Percentiles rank a stretch among this genome's conserved stretches.
phyloP scores from a whole-genome alignment of 805 yeast genomes.

The Candida ficus region DNA sequence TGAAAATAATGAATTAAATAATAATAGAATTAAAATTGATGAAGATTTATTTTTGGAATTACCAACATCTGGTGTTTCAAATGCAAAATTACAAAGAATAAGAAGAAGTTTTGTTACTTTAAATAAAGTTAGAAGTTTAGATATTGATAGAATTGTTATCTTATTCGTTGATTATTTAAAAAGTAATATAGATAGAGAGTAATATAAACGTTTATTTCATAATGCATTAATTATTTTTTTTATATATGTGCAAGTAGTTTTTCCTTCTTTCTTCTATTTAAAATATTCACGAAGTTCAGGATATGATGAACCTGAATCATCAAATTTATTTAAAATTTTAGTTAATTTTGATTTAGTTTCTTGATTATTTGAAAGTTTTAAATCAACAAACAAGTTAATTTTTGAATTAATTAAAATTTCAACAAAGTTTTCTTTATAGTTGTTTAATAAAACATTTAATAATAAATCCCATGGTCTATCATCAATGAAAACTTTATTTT shows the following conservation, averaged over 20 bases:
- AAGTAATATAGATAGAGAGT: conserved; percentile 37
- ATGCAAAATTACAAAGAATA: conserved; percentile 77
- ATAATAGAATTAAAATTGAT: conserved; percentile 33
- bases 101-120: conserved; percentile 79
- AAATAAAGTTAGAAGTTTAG: conserved; percentile 75
- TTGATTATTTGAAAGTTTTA: conserved; percentile 1
- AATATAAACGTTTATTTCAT: no score
- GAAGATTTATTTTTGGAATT: conserved; percentile 48
- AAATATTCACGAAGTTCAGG: conserved; percentile 9
- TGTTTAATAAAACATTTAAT: conserved; percentile 6
- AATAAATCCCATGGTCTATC: conserved; percentile 22
- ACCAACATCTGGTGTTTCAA: conserved; percentile 54
- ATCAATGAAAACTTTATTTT: conserved; percentile 9
- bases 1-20: conserved; percentile 53
- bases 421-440: conserved; percentile 15
- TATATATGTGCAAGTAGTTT: background rate
- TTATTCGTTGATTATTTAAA: conserved; percentile 76
- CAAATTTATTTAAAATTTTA: conserved; percentile 13
- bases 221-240: background rate
- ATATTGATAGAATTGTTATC: conserved; percentile 58
- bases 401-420: conserved; percentile 13
- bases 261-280: background rate
- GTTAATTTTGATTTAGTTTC: conserved; percentile 4
- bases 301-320: conserved; percentile 11
- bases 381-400: conserved; percentile 8